Conservation (phyloP, 192 early-diverging fungal species). For the Phlyctochytrium bullatum region DNA sequence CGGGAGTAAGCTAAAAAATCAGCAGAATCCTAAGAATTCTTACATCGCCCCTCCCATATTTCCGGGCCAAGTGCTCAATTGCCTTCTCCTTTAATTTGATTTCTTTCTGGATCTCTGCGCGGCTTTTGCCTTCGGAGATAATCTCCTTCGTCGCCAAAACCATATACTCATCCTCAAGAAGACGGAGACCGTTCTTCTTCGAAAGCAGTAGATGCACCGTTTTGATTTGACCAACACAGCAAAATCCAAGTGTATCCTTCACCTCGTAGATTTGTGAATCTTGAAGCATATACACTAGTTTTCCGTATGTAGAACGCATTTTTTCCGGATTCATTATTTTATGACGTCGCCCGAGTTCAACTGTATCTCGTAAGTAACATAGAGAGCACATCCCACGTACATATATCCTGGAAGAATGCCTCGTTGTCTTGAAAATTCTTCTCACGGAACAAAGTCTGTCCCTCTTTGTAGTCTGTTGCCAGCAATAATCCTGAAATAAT, state of each 20-base stretch:
- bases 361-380: conserved; percentile 7
- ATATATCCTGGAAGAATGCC: conserved; percentile 52
- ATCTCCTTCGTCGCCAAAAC: conserved; percentile 64
- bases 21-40: background rate
- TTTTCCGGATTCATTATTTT: conserved; percentile 84
- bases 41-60: conserved; percentile 61
- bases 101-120: conserved; percentile 65
- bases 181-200: conserved; percentile 55
- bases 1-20: conserved; percentile 17
- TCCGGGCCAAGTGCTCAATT: conserved; percentile 79
- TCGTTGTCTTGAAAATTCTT: conserved; percentile 46
- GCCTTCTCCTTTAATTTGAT: conserved; percentile 89
- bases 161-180: conserved; percentile 83
- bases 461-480: conserved; percentile 53
- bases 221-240: conserved; percentile 79
- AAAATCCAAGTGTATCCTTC: conserved; percentile 73
- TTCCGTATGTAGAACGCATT: conserved; percentile 95
- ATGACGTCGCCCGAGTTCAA: conserved; percentile 53
- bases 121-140: conserved; percentile 32
- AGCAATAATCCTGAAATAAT: conserved; percentile 90
- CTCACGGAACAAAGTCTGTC: conserved; percentile 51
- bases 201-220: conserved; percentile 82
- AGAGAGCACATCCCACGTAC: conserved; percentile 9
- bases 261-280: conserved; percentile 57
- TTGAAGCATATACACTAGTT: conserved; percentile 87